Conservation (phyloP, 768 basidiomycete genomes). For the Leucocoprinus leucothites region DNA sequence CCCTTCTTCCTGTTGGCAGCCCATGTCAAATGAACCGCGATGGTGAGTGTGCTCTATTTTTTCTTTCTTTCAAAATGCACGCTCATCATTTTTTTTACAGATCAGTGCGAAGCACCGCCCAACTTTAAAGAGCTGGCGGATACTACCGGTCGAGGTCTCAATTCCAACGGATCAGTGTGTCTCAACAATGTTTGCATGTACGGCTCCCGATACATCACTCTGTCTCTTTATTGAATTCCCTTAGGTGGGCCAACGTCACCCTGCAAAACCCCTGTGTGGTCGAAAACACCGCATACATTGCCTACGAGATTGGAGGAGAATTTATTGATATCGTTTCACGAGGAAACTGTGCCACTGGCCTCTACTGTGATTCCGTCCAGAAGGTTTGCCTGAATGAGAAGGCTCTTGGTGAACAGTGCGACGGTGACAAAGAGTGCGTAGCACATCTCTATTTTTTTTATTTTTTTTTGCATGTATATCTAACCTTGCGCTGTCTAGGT, state of each 20-base stretch:
- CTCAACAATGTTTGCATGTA: constrained; percentile 83
- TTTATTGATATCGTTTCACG: constrained; percentile 81
- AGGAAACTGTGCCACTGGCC: constrained; percentile 68
- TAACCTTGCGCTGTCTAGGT: too few species aligned
- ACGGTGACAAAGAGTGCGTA: constrained; percentile 47
- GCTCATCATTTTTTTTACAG: constrained; percentile 33
- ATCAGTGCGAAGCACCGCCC: constrained; percentile 71
- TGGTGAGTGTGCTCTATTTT: constrained; percentile 40
- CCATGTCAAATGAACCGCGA: constrained; percentile 86
- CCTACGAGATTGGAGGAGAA: constrained; percentile 55
- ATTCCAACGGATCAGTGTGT: constrained; percentile 82
- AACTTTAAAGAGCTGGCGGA: constrained; percentile 66
- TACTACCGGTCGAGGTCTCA: constrained; percentile 59
- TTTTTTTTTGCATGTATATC: neutral
- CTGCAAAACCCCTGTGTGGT: constrained; percentile 58
- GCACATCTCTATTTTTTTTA: neutral
- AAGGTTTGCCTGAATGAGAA: constrained; percentile 59
- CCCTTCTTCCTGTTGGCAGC: constrained; percentile 55
- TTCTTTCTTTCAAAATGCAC: neutral
- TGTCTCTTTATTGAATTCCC: neutral
- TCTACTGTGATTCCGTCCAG: constrained; percentile 70
- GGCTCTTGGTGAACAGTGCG: constrained; percentile 54
- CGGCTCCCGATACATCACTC: constrained; percentile 21
- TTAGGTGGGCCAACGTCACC: constrained; percentile 78
- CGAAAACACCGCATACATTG: constrained; percentile 80